Base-by-base conservation (phyloP, 192 early-diverging fungal genomes). In the Entophlyctis luteolus region DNA sequence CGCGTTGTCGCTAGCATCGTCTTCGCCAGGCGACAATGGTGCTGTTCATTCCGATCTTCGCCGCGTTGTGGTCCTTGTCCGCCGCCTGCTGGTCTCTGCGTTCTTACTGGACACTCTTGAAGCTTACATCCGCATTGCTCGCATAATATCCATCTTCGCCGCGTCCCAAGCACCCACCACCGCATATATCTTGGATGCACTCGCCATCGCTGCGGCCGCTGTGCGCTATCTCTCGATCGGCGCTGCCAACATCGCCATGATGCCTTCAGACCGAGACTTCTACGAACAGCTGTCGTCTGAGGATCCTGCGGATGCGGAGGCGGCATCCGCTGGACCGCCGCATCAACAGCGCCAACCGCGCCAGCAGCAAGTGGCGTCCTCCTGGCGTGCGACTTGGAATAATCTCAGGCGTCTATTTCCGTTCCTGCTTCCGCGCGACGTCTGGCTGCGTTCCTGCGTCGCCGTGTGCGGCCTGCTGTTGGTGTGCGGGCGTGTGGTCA, bases 361-460 rank as follows among this genome's bases (percentile, higher is more conserved):
- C 8, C 28, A 45, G 14, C 27, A 37, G 3, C 5, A 45, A 37
- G 29, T 48, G 16, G 74, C 78, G 10, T 72, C 29, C 12, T 53
- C 73, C 29, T 76, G 76, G 74, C 4, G 1, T 20, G 36, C 67
- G 3, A 62, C 69, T 5, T 57, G 42, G 28, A n/a, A 22, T 22
- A 68, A 73, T 35, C 74, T 93, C 52, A 60, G 75, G 42, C 81
- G 81, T 14, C 75, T 98, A 2, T 32, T 88, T 45, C 96, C 94
- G 2, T 96, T 88, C 67, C 79, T 96, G 32, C 94, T 91, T 84
- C 94, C 96, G 14, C 50, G 34, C 20, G 77, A 85, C 31, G 33
- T 52, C 2, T 58, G 68, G 35, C 75, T 95, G 29, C 86, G 92
- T 70, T 55, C 89, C 18, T 75, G 88, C 37, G 81, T 96, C 33